Evolutionary conservation across 805 yeast species (phyloP), one percentile per base, ranked within the genome.

Genomic region (Kodamaea lidongshanica): DNA sequence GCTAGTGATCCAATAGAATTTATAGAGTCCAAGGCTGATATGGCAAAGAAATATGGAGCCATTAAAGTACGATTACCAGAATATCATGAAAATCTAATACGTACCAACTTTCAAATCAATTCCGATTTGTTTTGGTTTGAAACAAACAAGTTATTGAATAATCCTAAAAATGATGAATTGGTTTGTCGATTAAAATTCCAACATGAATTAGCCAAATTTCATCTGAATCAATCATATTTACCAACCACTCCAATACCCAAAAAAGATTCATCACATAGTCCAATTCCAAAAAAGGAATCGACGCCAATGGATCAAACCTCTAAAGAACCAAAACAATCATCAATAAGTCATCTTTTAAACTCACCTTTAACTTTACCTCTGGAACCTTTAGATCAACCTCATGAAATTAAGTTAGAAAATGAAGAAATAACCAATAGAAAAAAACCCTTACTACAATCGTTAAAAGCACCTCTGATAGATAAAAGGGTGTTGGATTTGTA

Each of bases 21-120:
- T 41, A 58, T 84, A 11, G 79, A 81, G 13, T 61, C 71, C 9
- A 52, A 74, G 1, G 51, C 56, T 8, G 61, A 66, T 0, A 44
- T 66, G 7, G 95, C 92, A 3, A 54, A 50, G 18, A 50, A 57
- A 16, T 74, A 67, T 50, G 96, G 96, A 0, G 87, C 92, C 45
- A 55, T 86, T 25, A 88, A 87, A 46, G 50, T 88, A 3, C 61
- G 71, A 5, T 79, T 94, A 4, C 88, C 89, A 1, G 43, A 35
- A 3, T 29, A 31, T 16, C 43, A 39, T 8, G 46, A 46, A 8
- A 37, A 41, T 6, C 34, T 41, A 9, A 35, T 51, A 22, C 39
- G 42, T 15, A 33, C 42, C 11, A 44, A 40, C 19, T 44, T 53
- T 28, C 59, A 48, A 29, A 41, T 60, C 18, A 69, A 71, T 40